Evolutionary conservation across 116 monocot genomes (phyloP).

Genomic region (Trichopus zeylanicus): DNA sequence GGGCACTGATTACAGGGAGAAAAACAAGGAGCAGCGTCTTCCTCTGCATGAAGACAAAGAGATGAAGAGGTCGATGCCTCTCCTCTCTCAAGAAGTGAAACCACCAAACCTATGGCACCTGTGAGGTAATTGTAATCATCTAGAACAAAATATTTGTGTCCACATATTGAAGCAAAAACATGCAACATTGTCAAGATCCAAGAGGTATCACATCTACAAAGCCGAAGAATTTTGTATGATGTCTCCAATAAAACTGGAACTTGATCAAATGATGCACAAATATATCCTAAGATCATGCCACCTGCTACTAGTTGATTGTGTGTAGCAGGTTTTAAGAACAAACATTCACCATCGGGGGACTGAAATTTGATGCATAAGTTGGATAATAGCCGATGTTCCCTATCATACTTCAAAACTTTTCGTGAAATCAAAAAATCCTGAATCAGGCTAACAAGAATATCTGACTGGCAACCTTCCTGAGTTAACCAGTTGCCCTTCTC

Average conservation of each 20-base stretch:
- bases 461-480: slow-evolving; percentile 21
- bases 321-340: slow-evolving; percentile 23
- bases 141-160: slow-evolving; percentile 31
- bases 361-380: background rate
- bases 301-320: slow-evolving; percentile 47
- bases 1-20: slow-evolving; percentile 52
- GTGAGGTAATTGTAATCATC: slow-evolving; percentile 16
- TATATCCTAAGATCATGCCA: slow-evolving; percentile 54
- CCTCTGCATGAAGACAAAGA: slow-evolving; percentile 5
- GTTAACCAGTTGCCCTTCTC: slow-evolving; percentile 14
- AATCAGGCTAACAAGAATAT: slow-evolving; percentile 32
- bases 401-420: slow-evolving; percentile 35
- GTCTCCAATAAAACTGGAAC: slow-evolving; percentile 42
- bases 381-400: background rate
- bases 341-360: slow-evolving; percentile 10
- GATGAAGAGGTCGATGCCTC: background rate
- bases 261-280: slow-evolving; percentile 33
- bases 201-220: slow-evolving; percentile 23
- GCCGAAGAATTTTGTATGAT: slow-evolving; percentile 52
- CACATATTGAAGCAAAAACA: slow-evolving; percentile 53
- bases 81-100: slow-evolving; percentile 45
- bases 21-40: slow-evolving; percentile 4
- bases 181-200: slow-evolving; percentile 45
- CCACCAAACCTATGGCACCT: slow-evolving; percentile 38
- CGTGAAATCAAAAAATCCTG: slow-evolving; percentile 55